phyloP scores from a whole-genome alignment of 2,329 filamentous ascomycete species.

The Aspergillus eucalypticola region DNA sequence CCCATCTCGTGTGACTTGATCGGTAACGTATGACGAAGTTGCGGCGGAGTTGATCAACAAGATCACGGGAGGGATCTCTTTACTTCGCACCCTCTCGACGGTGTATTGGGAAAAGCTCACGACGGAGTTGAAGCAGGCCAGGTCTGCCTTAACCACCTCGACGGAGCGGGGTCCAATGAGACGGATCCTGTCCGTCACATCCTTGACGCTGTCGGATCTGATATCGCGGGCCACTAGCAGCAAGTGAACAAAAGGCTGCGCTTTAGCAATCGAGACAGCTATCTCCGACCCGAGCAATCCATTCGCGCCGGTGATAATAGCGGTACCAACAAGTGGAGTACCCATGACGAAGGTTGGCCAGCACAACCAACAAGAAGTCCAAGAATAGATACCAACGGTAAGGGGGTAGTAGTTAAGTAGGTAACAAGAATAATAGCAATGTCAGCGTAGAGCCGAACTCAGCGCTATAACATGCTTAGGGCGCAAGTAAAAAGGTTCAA shows the following conservation, averaged over 20 bases:
- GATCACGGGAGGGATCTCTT: constrained; percentile 38
- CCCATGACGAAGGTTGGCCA: constrained; percentile 25
- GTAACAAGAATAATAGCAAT: background rate
- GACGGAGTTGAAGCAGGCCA: constrained; percentile 36
- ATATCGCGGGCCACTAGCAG: constrained; percentile 35
- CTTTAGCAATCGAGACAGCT: constrained; percentile 37
- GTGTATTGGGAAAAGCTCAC: constrained; percentile 33
- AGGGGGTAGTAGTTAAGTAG: background rate
- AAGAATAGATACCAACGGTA: background rate
- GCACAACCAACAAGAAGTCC: background rate
- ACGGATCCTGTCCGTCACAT: constrained; percentile 31
- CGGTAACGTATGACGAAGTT: constrained; percentile 34
- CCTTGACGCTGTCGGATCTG: constrained; percentile 30
- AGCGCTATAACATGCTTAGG: constrained; percentile 4
- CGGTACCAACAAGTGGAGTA: constrained; percentile 37
- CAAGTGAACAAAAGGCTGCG: constrained; percentile 38
- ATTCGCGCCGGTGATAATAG: constrained; percentile 41
- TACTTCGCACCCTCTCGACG: constrained; percentile 34
- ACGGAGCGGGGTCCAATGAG: constrained; percentile 37
- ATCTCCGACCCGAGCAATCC: constrained; percentile 39
- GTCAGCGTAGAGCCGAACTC: background rate
- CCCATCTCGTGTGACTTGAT: constrained; percentile 34
- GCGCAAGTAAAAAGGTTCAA: background rate
- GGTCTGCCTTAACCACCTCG: constrained; percentile 33
- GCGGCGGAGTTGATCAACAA: constrained; percentile 38